Percentiles rank a stretch among this genome's conserved stretches.
These are phyloP conservation scores for Setaria italica DNA, from an alignment of 202 grass and related monocot genomes.

Conservation along the genomic window DNA sequence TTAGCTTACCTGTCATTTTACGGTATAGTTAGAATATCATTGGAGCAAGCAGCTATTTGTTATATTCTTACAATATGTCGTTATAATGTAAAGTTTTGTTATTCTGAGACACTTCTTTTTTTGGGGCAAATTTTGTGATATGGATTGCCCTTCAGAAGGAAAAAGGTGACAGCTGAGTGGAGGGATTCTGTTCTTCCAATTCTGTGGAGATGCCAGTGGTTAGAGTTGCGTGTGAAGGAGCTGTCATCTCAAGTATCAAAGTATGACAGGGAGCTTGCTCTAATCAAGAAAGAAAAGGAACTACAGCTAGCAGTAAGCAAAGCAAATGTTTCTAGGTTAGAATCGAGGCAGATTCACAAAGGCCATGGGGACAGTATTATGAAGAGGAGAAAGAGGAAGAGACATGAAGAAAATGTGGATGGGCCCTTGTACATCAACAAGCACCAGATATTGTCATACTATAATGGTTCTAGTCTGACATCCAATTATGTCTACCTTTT, in stretches of 20 bases:
- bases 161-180: constrained; percentile 87
- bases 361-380: constrained; percentile 60
- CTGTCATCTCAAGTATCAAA: constrained; percentile 68
- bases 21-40: constrained; percentile 4
- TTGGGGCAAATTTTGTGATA: constrained; percentile 15
- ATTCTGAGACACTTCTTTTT: constrained; percentile 33
- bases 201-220: constrained; percentile 84
- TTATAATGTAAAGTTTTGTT: constrained; percentile 35
- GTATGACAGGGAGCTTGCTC: constrained; percentile 84
- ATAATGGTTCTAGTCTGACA: constrained; percentile 51
- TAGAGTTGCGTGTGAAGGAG: constrained; percentile 83
- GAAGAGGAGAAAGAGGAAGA: constrained; percentile 86
- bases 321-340: constrained; percentile 58
- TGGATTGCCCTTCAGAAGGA: constrained; percentile 59
- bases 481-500: constrained; percentile 40
- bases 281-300: constrained; percentile 74
- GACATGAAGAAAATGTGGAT: constrained; percentile 68
- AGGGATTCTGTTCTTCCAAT: constrained; percentile 71
- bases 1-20: constrained; percentile 24
- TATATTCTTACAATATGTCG: constrained; percentile 7
- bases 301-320: constrained; percentile 59
- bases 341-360: constrained; percentile 52
- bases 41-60: background rate
- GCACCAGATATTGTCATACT: constrained; percentile 85
- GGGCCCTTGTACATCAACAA: constrained; percentile 68